Conservation (phyloP, 2,329 filamentous ascomycete genomes). For the Phyllosticta paracitricarpa region DNA sequence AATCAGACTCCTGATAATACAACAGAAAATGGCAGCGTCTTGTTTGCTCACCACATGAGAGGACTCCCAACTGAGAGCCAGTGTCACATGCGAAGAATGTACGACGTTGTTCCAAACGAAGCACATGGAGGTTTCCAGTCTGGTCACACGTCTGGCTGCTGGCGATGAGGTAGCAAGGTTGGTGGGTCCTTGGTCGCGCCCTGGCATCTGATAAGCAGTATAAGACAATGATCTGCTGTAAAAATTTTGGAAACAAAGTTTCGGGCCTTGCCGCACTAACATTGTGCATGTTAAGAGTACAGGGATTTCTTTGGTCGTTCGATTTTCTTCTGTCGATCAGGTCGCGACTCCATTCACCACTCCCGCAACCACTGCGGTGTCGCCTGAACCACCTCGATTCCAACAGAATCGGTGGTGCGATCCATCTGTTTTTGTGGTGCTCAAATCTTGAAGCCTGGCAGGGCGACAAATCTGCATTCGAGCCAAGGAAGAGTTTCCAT, state of each 20-base stretch:
- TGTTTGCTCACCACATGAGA: neutral
- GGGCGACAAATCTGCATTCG: neutral
- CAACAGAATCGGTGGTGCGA: neutral
- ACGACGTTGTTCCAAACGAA: neutral
- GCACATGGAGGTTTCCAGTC: neutral
- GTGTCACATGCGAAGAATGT: neutral
- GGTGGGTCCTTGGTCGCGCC: neutral
- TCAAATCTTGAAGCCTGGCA: neutral
- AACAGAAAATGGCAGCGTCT: neutral
- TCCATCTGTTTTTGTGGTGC: neutral
- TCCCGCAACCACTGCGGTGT: neutral
- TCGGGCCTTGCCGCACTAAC: neutral
- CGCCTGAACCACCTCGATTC: neutral
- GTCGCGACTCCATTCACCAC: neutral
- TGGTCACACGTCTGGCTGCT: neutral
- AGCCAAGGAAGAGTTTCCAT: neutral
- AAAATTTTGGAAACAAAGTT: neutral
- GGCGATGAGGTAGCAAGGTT: neutral
- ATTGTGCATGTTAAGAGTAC: neutral
- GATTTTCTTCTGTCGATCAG: neutral
- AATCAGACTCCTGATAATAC: neutral
- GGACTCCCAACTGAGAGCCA: neutral
- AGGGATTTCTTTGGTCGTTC: neutral
- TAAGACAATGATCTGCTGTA: neutral
- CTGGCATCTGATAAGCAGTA: neutral